These are phyloP conservation scores for Sequoiadendron giganteum DNA, from an alignment of 75 land plant species.

Conservation along the genomic window DNA sequence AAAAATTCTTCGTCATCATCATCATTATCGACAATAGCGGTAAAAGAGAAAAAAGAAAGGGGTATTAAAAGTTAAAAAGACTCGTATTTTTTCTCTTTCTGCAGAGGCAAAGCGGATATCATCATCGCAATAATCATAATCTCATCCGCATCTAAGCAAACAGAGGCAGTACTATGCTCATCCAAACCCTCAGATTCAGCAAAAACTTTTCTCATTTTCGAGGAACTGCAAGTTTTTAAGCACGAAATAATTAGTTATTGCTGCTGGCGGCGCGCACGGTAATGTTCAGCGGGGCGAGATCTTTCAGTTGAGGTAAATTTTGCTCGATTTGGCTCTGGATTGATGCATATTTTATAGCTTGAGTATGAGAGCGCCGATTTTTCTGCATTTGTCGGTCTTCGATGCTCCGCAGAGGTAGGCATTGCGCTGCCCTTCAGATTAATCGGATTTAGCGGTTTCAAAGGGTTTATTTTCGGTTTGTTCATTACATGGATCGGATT, in stretches of 20 bases:
- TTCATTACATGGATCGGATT: not conserved
- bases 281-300: not conserved
- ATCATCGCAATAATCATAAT: constrained; percentile 6
- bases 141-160: not conserved
- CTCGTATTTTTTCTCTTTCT: not conserved
- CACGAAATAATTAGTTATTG: not conserved
- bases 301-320: constrained; percentile 1
- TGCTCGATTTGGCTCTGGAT: not conserved
- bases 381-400: not conserved
- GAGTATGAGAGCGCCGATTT: not conserved
- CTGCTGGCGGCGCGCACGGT: not conserved
- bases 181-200: not conserved
- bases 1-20: not conserved
- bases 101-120: not conserved
- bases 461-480: not conserved
- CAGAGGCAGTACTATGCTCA: not conserved
- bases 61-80: not conserved
- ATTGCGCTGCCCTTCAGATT: constrained; percentile 1
- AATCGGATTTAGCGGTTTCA: not conserved
- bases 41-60: not conserved
- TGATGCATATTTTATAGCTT: not conserved
- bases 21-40: not conserved
- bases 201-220: not conserved
- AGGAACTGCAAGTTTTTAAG: not conserved
- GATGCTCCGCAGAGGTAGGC: not conserved